Evolutionary conservation across 73 alveolate genomes (phyloP).

Genomic region (Paraurostyla sp.): DNA sequence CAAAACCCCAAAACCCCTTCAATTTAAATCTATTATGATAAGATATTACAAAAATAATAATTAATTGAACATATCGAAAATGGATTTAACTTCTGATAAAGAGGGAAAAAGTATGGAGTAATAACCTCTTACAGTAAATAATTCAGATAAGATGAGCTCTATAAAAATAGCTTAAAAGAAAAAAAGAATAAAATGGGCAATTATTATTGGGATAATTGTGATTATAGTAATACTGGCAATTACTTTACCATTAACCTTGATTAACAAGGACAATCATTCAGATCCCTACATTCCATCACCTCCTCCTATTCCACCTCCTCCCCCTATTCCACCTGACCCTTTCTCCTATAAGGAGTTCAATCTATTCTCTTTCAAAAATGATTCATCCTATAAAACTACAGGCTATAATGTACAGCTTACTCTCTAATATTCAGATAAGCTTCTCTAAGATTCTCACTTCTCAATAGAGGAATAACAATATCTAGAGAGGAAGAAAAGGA

Average conservation of each 20-base stretch:
- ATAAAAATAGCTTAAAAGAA: too few relatives aligned
- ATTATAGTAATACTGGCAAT: constrained; percentile 1
- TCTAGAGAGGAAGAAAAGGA: not conserved
- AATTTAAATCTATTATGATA: too few relatives aligned
- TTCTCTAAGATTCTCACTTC: not conserved
- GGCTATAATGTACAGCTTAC: not conserved
- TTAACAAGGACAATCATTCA: not conserved
- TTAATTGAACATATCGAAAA: too few relatives aligned
- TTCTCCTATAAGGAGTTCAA: constrained; percentile 8
- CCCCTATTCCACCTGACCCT: constrained; percentile 36
- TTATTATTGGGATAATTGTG: not conserved
- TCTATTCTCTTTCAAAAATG: not conserved
- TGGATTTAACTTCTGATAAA: too few relatives aligned
- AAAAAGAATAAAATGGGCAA: not conserved
- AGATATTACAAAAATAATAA: too few relatives aligned
- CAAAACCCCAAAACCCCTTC: too few relatives aligned
- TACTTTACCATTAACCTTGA: not conserved
- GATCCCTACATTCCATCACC: too few relatives aligned
- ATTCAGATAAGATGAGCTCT: too few relatives aligned
- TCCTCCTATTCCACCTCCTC: not conserved
- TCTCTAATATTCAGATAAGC: not conserved
- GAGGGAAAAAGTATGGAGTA: too few relatives aligned
- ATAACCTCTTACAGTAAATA: too few relatives aligned
- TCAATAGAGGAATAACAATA: not conserved
- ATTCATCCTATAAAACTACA: not conserved